phyloP scores from a whole-genome alignment of 495 filamentous ascomycete genomes.

The Pyronema omphalodes region DNA sequence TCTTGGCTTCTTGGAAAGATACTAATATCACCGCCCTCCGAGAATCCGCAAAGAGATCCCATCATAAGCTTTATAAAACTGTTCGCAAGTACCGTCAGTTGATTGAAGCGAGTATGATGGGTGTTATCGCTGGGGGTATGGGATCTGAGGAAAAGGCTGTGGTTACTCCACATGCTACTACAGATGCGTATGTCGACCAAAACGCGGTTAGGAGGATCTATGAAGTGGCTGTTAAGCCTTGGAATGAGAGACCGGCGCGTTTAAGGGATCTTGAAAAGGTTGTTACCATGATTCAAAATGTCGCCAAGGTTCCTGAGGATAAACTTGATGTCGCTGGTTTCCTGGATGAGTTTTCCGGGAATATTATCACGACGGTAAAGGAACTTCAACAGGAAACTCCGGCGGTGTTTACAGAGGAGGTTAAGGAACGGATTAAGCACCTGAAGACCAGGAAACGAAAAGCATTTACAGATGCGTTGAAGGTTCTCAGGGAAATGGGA shows the following conservation, averaged over 20 bases:
- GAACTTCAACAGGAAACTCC: constrained; percentile 69
- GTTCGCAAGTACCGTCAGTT: constrained; percentile 70
- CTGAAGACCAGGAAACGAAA: constrained; percentile 82
- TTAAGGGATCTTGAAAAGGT: constrained; percentile 52
- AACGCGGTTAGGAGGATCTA: constrained; percentile 32
- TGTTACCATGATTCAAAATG: constrained; percentile 40
- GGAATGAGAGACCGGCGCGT: constrained; percentile 44
- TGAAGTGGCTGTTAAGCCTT: constrained; percentile 32
- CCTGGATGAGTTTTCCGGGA: constrained; percentile 45
- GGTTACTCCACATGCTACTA: constrained; percentile 10
- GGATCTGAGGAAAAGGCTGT: constrained; percentile 31
- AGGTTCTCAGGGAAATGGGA: constrained; percentile 68
- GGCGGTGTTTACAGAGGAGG: constrained; percentile 54
- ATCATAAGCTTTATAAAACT: constrained; percentile 76
- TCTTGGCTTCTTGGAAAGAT: constrained; percentile 89
- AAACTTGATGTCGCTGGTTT: constrained; percentile 39
- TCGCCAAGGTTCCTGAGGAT: constrained; percentile 33
- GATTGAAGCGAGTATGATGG: constrained; percentile 50
- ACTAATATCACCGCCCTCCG: constrained; percentile 75
- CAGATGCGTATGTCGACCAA: constrained; percentile 10
- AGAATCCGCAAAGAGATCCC: constrained; percentile 76
- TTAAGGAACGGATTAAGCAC: constrained; percentile 61
- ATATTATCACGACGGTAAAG: constrained; percentile 46
- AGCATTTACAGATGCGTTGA: constrained; percentile 72
- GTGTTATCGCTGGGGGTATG: constrained; percentile 45